phyloP scores from a whole-genome alignment of 306 rosid genomes.

The Prunus fruticosa region DNA sequence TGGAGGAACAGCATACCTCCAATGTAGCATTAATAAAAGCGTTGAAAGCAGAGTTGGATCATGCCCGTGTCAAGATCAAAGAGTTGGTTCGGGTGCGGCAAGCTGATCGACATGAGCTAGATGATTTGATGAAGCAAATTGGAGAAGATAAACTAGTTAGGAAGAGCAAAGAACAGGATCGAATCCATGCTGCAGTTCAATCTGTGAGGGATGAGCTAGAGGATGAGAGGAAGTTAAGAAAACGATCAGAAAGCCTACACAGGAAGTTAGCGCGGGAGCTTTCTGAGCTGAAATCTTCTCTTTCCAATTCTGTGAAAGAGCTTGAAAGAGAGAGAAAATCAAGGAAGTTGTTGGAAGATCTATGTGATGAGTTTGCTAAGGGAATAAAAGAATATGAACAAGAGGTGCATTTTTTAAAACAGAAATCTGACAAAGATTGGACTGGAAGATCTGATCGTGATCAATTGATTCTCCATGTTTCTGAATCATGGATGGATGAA shows the following conservation, averaged over 20 bases:
- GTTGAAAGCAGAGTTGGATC: conserved; percentile 74
- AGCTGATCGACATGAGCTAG: conserved; percentile 78
- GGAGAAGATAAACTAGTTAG: conserved; percentile 79
- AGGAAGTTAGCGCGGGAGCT: conserved; percentile 88
- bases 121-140: conserved; percentile 80
- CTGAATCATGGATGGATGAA: conserved; percentile 98
- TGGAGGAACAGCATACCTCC: conserved; percentile 91
- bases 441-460: conserved; percentile 53
- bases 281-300: conserved; percentile 72
- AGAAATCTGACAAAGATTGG: conserved; percentile 64
- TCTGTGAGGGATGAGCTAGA: conserved; percentile 88
- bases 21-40: conserved; percentile 77
- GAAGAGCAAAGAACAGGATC: conserved; percentile 87
- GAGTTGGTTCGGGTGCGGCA: conserved; percentile 88
- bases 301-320: conserved; percentile 47
- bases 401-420: conserved; percentile 67
- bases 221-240: conserved; percentile 86
- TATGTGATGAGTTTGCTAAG: conserved; percentile 81
- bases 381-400: conserved; percentile 82
- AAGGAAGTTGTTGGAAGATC: conserved; percentile 65
- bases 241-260: conserved; percentile 86
- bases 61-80: conserved; percentile 65
- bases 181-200: conserved; percentile 80
- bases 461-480: conserved; percentile 79
- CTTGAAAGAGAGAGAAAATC: conserved; percentile 69